Evolutionary conservation across 2,329 filamentous ascomycete species (phyloP).

Genomic region (Pseudodiploospora longispora): DNA sequence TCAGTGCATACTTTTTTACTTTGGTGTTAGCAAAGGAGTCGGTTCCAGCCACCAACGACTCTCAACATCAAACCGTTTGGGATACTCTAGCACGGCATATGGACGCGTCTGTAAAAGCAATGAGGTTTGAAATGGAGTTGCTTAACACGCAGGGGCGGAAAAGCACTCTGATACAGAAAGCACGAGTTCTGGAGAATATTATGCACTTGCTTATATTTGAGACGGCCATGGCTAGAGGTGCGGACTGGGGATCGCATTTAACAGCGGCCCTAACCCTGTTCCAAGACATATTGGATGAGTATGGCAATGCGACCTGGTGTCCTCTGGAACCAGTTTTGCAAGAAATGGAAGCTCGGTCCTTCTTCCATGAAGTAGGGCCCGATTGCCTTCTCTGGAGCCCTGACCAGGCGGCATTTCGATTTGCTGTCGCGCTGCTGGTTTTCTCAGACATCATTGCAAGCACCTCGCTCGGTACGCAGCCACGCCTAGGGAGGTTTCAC

Average conservation of each 20-base stretch:
- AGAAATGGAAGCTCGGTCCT: background rate
- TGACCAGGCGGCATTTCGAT: slow-evolving; percentile 29
- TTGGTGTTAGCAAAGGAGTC: slow-evolving; percentile 21
- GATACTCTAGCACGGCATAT: background rate
- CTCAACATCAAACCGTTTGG: background rate
- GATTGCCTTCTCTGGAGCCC: slow-evolving; percentile 19
- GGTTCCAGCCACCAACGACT: background rate
- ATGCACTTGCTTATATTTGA: slow-evolving; percentile 39
- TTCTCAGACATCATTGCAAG: slow-evolving; percentile 13
- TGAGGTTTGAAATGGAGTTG: background rate
- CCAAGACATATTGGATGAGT: background rate
- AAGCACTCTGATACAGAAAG: slow-evolving; percentile 5
- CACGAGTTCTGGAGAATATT: slow-evolving; percentile 30
- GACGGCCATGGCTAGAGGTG: slow-evolving; percentile 26
- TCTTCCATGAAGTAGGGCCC: background rate
- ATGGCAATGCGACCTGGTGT: background rate
- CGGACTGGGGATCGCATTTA: slow-evolving; percentile 15
- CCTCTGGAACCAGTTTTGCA: background rate
- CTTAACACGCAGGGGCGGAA: background rate
- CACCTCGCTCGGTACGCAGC: slow-evolving; percentile 1
- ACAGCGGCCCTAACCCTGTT: slow-evolving; percentile 1
- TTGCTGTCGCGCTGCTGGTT: slow-evolving; percentile 25
- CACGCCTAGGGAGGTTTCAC: background rate
- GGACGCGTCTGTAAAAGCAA: slow-evolving; percentile 1
- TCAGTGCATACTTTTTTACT: slow-evolving; percentile 42